Evolutionary conservation across 2,329 filamentous ascomycete genomes (phyloP), one percentile per base, ranked within the genome.

Genomic region (Phoma sp.): DNA sequence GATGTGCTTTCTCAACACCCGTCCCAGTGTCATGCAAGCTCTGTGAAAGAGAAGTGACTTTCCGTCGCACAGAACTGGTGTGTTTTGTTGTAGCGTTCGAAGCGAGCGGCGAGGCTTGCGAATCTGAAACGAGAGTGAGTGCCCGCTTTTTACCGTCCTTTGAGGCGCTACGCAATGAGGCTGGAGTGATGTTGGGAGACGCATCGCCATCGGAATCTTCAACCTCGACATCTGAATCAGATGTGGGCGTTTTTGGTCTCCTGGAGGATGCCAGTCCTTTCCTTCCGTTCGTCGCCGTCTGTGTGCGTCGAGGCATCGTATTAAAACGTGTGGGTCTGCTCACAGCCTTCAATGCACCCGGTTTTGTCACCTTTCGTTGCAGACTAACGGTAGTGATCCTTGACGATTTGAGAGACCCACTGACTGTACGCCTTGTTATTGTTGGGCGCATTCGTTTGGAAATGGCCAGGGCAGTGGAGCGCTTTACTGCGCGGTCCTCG

Each of bases 131-230:
- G 11, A 42, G 27, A 13, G 62, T 60, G 48, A 63, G 54, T 13
- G 46, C 23, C 24, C 55, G 58, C 37, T 52, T 64, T 10, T 30
- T 59, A 35, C 58, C 55, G 11, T 55, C 65, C 44, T 59, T 69
- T 10, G 61, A 58, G 13, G 71, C 70, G 49, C 70, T 73, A 32
- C 71, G 69, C 4, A 74, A 60, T 25, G 70, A 72, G 3, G 69
- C 69, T n/a, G 71, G 70, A 7, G 71, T 74, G 27, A 74, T 73
- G 27, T 73, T 74, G 8, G 66, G 64, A 4, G 70, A 70, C 5
- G 52, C 49, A 9, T 66, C 64, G 7, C 63, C 58, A 3, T 70
- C 67, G 1, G 62, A 61, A 10, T 62, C 61, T 3, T 47, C 36
- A 2, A 52, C 43, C 11, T 57, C 52, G 11, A 44, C 40, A 5